phyloP scores from a whole-genome alignment of 768 basidiomycete species.

The Leccinum disarticulatum region DNA sequence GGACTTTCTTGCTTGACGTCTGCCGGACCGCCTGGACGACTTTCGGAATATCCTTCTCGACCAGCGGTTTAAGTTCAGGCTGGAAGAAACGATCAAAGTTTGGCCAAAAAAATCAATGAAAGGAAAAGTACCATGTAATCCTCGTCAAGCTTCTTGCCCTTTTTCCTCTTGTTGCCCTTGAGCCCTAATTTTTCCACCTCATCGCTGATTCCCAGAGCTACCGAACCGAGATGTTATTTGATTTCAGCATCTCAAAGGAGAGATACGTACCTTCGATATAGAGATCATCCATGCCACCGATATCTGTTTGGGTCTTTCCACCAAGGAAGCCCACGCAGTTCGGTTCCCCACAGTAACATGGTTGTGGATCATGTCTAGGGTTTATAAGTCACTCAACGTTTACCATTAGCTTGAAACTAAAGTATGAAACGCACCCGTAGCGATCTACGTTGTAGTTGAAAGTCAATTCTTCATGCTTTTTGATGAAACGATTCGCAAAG shows the following conservation, averaged over 20 bases:
- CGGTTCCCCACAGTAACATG: constrained; percentile 92
- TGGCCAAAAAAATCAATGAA: neutral
- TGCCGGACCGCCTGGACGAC: constrained; percentile 91
- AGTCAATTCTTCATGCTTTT: constrained; percentile 85
- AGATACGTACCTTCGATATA: constrained; percentile 75
- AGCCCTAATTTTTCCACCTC: constrained; percentile 81
- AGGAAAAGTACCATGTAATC: constrained; percentile 72
- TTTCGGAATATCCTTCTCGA: constrained; percentile 82
- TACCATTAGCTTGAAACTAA: neutral
- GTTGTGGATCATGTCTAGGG: constrained; percentile 86
- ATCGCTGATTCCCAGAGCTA: constrained; percentile 92
- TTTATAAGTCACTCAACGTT: neutral
- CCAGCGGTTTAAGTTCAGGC: constrained; percentile 77
- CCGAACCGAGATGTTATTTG: neutral
- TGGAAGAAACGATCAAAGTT: constrained; percentile 30
- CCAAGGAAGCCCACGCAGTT: constrained; percentile 97
- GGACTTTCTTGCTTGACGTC: constrained; percentile 77
- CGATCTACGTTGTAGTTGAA: constrained; percentile 99
- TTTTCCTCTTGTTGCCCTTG: constrained; percentile 89
- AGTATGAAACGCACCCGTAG: constrained; percentile 71
- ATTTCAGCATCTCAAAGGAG: neutral
- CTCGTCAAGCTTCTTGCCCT: constrained; percentile 89
- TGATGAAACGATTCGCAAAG: constrained; percentile 82
- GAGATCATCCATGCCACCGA: constrained; percentile 91
- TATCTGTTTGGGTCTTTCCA: constrained; percentile 97